Conservation (phyloP, 2,329 filamentous ascomycete genomes). For the Colletotrichum godetiae region DNA sequence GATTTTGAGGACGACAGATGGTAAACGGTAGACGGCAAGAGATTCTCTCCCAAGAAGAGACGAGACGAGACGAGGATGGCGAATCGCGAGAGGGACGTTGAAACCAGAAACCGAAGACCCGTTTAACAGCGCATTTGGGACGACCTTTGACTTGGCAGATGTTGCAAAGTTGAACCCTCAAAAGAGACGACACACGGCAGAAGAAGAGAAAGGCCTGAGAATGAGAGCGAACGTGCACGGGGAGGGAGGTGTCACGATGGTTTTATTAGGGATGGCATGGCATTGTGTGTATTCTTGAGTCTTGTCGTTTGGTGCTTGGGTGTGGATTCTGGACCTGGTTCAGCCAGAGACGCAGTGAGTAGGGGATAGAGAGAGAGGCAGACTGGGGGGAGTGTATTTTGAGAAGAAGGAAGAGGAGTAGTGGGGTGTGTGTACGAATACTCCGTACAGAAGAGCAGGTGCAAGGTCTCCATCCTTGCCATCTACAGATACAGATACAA, state of each 20-base stretch:
- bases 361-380: slow-evolving; percentile 16
- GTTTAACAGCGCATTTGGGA: slow-evolving; percentile 23
- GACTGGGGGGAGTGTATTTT: background rate
- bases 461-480: background rate
- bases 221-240: background rate
- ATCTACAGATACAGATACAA: too few relatives aligned
- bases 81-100: slow-evolving; percentile 19
- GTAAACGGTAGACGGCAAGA: background rate
- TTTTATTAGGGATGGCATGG: slow-evolving; percentile 28
- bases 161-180: slow-evolving; percentile 12
- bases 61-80: slow-evolving; percentile 20
- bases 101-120: slow-evolving; percentile 15
- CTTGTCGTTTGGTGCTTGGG: background rate
- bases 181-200: slow-evolving; percentile 25
- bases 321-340: background rate
- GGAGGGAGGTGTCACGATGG: slow-evolving; percentile 32
- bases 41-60: background rate
- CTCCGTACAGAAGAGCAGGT: background rate
- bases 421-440: background rate
- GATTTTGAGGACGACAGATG: too few relatives aligned
- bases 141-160: slow-evolving; percentile 29
- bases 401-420: background rate
- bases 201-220: background rate
- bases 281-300: slow-evolving; percentile 9
- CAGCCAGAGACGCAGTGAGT: slow-evolving; percentile 19